These are phyloP conservation scores for Yamadazyma siamensis DNA, from an alignment of 1,139 yeast genomes.

Conservation along the genomic window DNA sequence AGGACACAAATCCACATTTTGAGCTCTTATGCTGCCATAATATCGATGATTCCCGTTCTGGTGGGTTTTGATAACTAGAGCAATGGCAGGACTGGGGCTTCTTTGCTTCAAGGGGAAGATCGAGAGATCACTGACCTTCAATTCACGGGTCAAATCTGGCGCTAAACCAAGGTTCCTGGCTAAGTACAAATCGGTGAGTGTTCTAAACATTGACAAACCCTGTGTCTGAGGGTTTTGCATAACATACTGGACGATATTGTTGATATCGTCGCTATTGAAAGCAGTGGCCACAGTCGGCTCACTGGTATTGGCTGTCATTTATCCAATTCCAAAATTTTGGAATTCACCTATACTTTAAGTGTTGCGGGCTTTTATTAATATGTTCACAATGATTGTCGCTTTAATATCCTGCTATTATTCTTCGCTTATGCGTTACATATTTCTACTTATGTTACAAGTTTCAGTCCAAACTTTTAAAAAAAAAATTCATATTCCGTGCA, in stretches of 20 bases:
- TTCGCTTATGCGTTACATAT: too few relatives aligned
- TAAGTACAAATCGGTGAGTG: conserved; percentile 26
- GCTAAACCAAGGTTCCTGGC: conserved; percentile 21
- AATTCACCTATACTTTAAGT: neutral
- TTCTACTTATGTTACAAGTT: too few relatives aligned
- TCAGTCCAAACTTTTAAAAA: too few relatives aligned
- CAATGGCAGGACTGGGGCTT: conserved; percentile 9
- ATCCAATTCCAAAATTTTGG: too few relatives aligned
- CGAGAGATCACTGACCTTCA: conserved; percentile 21
- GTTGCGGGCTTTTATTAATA: too few relatives aligned
- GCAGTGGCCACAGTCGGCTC: too few relatives aligned
- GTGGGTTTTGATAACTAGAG: conserved; percentile 10
- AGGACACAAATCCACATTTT: conserved; percentile 28
- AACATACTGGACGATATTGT: neutral
- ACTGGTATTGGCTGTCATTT: too few relatives aligned
- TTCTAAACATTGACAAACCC: conserved; percentile 15
- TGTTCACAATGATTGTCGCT: too few relatives aligned
- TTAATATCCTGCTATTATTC: too few relatives aligned
- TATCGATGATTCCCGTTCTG: conserved; percentile 9
- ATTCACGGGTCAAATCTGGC: conserved; percentile 22
- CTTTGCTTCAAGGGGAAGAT: conserved; percentile 13
- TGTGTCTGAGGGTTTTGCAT: conserved; percentile 16
- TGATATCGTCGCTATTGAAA: neutral
- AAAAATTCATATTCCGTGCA: too few relatives aligned
- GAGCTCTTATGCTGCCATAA: conserved; percentile 26